phyloP scores from a whole-genome alignment of 2,329 filamentous ascomycete genomes.

The Fusarium zealandicum region DNA sequence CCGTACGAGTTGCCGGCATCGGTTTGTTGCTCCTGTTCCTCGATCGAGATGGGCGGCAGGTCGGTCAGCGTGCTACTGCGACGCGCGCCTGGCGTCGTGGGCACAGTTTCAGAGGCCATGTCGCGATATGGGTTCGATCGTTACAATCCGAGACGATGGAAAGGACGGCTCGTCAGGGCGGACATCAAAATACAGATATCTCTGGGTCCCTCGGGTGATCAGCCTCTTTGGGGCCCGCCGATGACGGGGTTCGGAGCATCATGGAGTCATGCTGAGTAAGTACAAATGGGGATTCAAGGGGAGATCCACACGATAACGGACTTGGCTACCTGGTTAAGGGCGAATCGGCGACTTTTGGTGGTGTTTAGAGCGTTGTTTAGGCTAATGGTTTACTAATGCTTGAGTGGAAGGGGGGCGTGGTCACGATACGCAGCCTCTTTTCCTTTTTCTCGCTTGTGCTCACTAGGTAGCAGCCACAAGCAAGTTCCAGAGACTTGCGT shows the following conservation, averaged over 20 bases:
- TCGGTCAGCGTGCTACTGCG: background rate
- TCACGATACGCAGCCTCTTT: no score
- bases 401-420: no score
- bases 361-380: background rate
- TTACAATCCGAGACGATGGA: background rate
- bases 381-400: no score
- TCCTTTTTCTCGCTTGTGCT: no score
- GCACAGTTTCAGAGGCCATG: background rate
- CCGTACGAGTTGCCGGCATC: slow-evolving; percentile 2
- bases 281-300: background rate
- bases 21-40: slow-evolving; percentile 2
- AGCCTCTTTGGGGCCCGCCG: slow-evolving; percentile 1
- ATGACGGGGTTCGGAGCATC: slow-evolving; percentile 15
- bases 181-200: background rate
- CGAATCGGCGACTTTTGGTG: slow-evolving; percentile 13
- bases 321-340: slow-evolving; percentile 6
- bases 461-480: no score
- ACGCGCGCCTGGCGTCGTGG: slow-evolving; percentile 2
- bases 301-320: slow-evolving; percentile 14
- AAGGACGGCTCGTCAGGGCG: background rate
- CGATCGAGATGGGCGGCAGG: background rate
- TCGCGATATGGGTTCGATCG: background rate
- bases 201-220: slow-evolving; percentile 24
- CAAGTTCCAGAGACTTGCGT: no score
- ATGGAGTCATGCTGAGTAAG: slow-evolving; percentile 25